These are phyloP conservation scores for Pseudonitzschia multiseries DNA, from an alignment of 108 stramenopile species.

Conservation along the genomic window DNA sequence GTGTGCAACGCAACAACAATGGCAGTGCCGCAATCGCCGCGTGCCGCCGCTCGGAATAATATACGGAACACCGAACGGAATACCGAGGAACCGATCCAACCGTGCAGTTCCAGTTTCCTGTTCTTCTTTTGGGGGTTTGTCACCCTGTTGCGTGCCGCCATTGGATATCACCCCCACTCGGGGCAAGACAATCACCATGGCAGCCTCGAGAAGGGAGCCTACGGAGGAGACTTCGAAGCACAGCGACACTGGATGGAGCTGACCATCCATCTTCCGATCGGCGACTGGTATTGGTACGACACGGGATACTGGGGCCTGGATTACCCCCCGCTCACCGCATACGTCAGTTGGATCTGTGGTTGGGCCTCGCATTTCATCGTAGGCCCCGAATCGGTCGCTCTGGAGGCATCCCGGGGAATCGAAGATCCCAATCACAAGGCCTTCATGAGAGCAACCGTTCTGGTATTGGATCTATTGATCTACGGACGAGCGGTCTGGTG, in stretches of 20 bases:
- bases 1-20: no score
- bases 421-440: constrained; percentile 78
- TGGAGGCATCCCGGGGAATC: constrained; percentile 76
- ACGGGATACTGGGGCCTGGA: constrained; percentile 94
- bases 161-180: constrained; percentile 74
- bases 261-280: constrained; percentile 75
- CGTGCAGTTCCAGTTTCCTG: neutral
- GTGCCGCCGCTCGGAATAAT: no score
- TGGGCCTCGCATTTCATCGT: constrained; percentile 53
- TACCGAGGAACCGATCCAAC: neutral
- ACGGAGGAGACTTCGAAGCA: constrained; percentile 96
- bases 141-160: constrained; percentile 48
- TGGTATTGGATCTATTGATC: constrained; percentile 59
- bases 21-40: neutral
- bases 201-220: constrained; percentile 24
- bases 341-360: constrained; percentile 72
- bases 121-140: constrained; percentile 24
- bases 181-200: constrained; percentile 86
- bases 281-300: constrained; percentile 91
- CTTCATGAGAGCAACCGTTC: constrained; percentile 80
- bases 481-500: constrained; percentile 61
- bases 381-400: constrained; percentile 56
- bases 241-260: constrained; percentile 99
- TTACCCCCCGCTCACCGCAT: constrained; percentile 95
- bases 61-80: neutral